Evolutionary conservation across 2,329 filamentous ascomycete species (phyloP).

Genomic region (Aspergillus ibericus): DNA sequence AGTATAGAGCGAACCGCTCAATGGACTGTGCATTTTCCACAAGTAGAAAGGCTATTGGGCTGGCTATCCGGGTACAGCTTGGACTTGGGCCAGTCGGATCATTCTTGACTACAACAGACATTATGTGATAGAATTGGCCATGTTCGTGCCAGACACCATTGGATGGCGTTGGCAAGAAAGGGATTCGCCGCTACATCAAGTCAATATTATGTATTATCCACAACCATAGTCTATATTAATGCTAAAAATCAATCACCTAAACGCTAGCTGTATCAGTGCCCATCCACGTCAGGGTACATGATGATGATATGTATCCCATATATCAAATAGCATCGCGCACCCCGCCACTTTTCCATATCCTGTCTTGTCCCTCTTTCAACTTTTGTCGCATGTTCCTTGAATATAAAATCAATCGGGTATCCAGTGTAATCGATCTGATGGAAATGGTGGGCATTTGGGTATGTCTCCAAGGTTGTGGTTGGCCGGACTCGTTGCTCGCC

Average conservation of each 20-base stretch:
- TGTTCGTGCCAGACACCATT: too few species aligned
- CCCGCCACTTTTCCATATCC: not conserved
- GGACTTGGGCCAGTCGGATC: too few species aligned
- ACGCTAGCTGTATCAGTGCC: not conserved
- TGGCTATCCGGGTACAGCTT: too few species aligned
- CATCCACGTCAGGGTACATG: not conserved
- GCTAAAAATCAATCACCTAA: not conserved
- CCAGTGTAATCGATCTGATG: conserved; percentile 23
- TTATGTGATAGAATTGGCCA: too few species aligned
- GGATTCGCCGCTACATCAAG: not conserved
- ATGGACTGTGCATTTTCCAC: too few species aligned
- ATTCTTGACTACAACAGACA: too few species aligned
- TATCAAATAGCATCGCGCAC: not conserved
- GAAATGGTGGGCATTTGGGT: not conserved
- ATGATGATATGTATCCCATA: conserved; percentile 1
- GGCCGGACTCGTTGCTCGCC: not conserved
- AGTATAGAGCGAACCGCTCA: too few species aligned
- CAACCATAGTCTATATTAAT: conserved; percentile 6
- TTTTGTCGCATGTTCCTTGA: not conserved
- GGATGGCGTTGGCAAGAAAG: too few species aligned
- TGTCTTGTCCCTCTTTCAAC: not conserved
- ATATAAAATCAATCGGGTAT: conserved; percentile 35
- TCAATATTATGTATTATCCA: conserved; percentile 3
- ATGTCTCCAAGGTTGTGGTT: not conserved
- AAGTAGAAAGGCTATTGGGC: too few species aligned